These are phyloP conservation scores for Aureobasidium sp. DNA, from an alignment of 2,329 filamentous ascomycete species.

Conservation along the genomic window DNA sequence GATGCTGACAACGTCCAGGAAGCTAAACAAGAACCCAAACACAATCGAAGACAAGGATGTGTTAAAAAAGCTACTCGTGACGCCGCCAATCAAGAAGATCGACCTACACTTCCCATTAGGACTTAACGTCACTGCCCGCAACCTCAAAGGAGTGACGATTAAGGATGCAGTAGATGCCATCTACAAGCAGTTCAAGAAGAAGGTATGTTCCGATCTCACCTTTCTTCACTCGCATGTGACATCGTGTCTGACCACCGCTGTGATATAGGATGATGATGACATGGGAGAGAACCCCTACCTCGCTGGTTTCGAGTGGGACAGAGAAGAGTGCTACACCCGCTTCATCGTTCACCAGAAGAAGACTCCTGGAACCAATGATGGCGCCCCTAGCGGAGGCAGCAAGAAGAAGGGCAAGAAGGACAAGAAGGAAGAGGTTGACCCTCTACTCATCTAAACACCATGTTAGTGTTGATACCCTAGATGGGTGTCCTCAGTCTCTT, in stretches of 20 bases:
- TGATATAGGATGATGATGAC: conserved; percentile 74
- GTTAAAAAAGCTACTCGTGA: conserved; percentile 73
- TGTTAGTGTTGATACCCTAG: background rate
- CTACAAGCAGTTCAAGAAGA: conserved; percentile 94
- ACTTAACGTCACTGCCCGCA: conserved; percentile 79
- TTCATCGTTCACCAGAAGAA: conserved; percentile 81
- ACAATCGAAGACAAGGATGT: conserved; percentile 75
- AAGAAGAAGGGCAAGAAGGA: conserved; percentile 54
- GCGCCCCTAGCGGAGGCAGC: conserved; percentile 44
- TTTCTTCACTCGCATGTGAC: background rate
- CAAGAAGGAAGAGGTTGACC: conserved; percentile 23
- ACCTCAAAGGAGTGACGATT: conserved; percentile 90
- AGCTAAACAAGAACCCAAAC: conserved; percentile 79
- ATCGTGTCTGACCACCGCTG: conserved; percentile 17
- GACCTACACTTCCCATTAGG: conserved; percentile 87
- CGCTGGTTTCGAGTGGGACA: conserved; percentile 93
- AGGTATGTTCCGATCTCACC: conserved; percentile 51
- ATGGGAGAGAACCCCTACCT: conserved; percentile 73
- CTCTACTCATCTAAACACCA: background rate
- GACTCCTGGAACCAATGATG: conserved; percentile 46
- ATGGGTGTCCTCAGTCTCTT: conserved; percentile 1
- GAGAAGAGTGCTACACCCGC: conserved; percentile 81
- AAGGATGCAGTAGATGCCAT: conserved; percentile 95
- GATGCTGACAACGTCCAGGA: conserved; percentile 51
- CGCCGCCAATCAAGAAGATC: conserved; percentile 84